Evolutionary conservation across 2,329 filamentous ascomycete species (phyloP), one percentile per base, ranked within the genome.

Genomic region (Paracorniculantispora psalliotae): DNA sequence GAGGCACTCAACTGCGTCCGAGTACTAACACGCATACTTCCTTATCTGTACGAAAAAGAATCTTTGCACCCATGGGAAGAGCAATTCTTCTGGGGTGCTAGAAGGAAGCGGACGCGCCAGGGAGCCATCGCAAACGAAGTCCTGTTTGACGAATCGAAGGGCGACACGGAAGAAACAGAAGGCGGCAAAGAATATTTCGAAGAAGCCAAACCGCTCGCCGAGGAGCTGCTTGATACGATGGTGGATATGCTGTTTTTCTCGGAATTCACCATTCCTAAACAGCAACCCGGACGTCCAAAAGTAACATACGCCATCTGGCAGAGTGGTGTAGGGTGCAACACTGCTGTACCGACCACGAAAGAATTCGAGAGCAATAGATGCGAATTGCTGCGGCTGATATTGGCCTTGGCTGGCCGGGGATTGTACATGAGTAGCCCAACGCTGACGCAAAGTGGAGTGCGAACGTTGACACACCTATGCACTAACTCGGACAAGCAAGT

Each of bases 261-360:
- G 9, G 90, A 92, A 58, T 89, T 99, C 67, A 96, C 93, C 0
- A 82, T 97, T 17, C 90, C 93, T 10, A 84, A 81, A 60, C 83
- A 89, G 44, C 81, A 85, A 15, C 81, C 86, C 59, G 84, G 85
- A 57, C 91, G 89, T 68, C 82, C 83, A 63, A 96, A 94, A 71
- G 89, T 97, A 59, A 89, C 88, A 8, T 96, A 94, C 74, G 89
- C 91, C 57, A 97, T 99, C 70, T 99, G 94, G 94, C 92, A 97
- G 76, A 97, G 91, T 69, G 94, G 94, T 50, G 93, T 99, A 30
- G 94, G 94, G 15, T 97, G 93, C 78, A 96, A 96, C 72, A 90
- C 89, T 17, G 85, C 92, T 5, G 86, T 96, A 66, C 88, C 88
- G 10, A 93, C 92, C 3, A 97, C 88, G 55, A 96, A 91, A 72